Conservation (phyloP, 148 eudicot genomes). For the Rhododendron griersonianum region DNA sequence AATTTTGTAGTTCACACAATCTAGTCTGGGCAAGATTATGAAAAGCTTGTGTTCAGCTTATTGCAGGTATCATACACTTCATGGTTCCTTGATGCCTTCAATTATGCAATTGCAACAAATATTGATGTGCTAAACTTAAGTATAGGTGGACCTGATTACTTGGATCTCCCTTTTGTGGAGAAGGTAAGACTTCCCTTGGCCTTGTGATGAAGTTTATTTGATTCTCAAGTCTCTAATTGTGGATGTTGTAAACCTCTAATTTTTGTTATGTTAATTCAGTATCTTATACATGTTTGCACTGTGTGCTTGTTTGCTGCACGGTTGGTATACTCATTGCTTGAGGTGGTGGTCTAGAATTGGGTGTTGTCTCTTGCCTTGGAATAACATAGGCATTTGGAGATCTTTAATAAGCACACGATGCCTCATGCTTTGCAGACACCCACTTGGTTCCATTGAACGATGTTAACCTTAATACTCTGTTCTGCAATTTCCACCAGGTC, state of each 20-base stretch:
- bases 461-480: neutral
- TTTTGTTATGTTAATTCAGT: neutral
- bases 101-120: conserved; percentile 96
- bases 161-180: conserved; percentile 98
- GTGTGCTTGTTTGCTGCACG: neutral
- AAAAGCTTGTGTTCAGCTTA: conserved; percentile 92
- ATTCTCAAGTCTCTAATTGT: neutral
- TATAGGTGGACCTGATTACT: conserved; percentile 96
- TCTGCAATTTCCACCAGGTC: conserved; percentile 44
- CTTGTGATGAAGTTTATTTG: neutral
- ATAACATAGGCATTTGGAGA: neutral
- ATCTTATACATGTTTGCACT: neutral
- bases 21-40: conserved; percentile 40
- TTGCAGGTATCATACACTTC: conserved; percentile 99
- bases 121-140: conserved; percentile 98
- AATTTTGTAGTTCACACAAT: conserved; percentile 10
- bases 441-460: neutral
- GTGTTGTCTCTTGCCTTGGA: neutral
- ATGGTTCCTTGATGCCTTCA: conserved; percentile 99
- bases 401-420: neutral
- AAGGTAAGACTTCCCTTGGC: conserved; percentile 48
- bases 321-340: neutral
- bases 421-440: neutral
- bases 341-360: neutral
- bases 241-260: neutral